A percentile compares a stretch with the other conserved stretches of the same genome.
Evolutionary conservation across 176 grass and related monocot species (phyloP).

Genomic region (Musa itinerans): DNA sequence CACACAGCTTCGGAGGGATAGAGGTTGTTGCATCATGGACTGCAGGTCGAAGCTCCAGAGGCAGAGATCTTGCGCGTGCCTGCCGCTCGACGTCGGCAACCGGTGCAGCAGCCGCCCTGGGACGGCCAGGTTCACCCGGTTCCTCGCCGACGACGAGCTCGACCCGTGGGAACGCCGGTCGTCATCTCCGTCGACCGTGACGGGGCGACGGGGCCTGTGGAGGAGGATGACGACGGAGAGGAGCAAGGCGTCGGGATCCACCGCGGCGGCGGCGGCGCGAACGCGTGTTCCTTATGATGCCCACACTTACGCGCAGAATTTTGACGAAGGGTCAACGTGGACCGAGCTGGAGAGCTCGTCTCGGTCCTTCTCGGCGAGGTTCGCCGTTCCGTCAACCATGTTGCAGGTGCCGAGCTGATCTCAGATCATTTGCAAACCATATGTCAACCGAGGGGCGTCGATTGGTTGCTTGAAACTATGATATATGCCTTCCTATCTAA

Average conservation of each 20-base stretch:
- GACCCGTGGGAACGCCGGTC: neutral
- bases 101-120: constrained; percentile 35
- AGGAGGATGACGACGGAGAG: constrained; percentile 62
- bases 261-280: neutral
- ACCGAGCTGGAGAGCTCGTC: neutral
- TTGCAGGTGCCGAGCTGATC: neutral
- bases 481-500: too few relatives aligned
- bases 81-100: constrained; percentile 24
- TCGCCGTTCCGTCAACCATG: neutral
- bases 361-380: constrained; percentile 4
- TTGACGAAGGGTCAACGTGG: neutral
- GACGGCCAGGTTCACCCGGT: constrained; percentile 30
- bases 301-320: neutral
- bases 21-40: constrained; percentile 4
- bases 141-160: constrained; percentile 13
- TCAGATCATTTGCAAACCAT: too few relatives aligned
- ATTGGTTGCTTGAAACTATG: too few relatives aligned
- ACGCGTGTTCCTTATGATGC: neutral
- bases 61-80: constrained; percentile 58
- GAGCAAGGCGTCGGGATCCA: constrained; percentile 45
- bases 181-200: neutral
- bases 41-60: constrained; percentile 46
- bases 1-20: too few relatives aligned
- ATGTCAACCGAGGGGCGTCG: too few relatives aligned
- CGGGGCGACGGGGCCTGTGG: constrained; percentile 39